These are phyloP conservation scores for Saccharum officinarum DNA, from an alignment of 176 grass and related monocot genomes.

Conservation along the genomic window DNA sequence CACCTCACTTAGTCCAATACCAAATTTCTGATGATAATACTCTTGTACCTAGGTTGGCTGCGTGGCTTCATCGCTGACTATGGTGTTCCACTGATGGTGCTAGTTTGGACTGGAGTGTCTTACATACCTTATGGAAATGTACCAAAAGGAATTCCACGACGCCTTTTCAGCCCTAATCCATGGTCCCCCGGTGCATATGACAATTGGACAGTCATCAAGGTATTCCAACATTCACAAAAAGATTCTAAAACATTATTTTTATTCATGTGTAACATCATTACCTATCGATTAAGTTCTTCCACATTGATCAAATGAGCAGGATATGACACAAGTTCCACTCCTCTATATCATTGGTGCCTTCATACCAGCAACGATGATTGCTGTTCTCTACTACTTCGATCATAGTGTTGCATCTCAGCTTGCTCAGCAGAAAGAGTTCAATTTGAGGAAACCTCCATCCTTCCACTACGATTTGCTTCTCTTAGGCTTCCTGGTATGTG, in stretches of 20 bases:
- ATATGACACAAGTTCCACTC: slow-evolving; percentile 86
- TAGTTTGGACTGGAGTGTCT: slow-evolving; percentile 96
- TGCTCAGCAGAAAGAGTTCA: slow-evolving; percentile 96
- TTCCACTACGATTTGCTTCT: slow-evolving; percentile 99
- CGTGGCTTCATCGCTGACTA: slow-evolving; percentile 93
- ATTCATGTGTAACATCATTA: slow-evolving; percentile 8
- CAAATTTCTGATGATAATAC: not conserved
- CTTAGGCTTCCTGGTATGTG: slow-evolving; percentile 87
- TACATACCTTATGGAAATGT: slow-evolving; percentile 73
- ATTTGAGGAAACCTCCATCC: slow-evolving; percentile 92
- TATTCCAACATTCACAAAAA: not conserved
- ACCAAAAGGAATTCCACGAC: slow-evolving; percentile 84
- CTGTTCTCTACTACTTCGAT: slow-evolving; percentile 97
- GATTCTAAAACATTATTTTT: not conserved
- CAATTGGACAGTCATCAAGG: slow-evolving; percentile 97
- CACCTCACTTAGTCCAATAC: not conserved
- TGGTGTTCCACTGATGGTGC: slow-evolving; percentile 94
- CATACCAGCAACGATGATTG: slow-evolving; percentile 98
- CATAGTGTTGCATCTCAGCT: slow-evolving; percentile 98
- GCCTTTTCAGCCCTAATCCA: slow-evolving; percentile 96
- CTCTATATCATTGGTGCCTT: slow-evolving; percentile 93
- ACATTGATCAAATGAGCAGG: slow-evolving; percentile 53
- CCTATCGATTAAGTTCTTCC: slow-evolving; percentile 1
- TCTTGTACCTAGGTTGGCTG: slow-evolving; percentile 65
- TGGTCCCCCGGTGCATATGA: slow-evolving; percentile 98